Evolutionary conservation across 2,329 filamentous ascomycete genomes (phyloP), one percentile per base, ranked within the genome.

Genomic region (Colletotrichum cordylinicola): DNA sequence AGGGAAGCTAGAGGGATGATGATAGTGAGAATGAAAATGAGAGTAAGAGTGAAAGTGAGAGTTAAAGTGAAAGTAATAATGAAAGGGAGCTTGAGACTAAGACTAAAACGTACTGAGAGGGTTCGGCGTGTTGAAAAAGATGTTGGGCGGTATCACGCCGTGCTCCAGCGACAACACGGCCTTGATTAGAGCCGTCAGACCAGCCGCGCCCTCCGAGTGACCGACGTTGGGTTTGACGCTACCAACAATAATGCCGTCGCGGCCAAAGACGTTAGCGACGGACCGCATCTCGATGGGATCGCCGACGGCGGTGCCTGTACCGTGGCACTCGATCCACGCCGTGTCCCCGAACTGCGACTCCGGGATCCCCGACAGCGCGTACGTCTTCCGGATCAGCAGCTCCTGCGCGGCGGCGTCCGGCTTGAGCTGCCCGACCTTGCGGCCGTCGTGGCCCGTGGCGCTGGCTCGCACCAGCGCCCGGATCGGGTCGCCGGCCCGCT

Each of bases 251-350:
- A 80, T 73, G 1, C 79, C 80, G 1, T 76, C 37, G 3, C 77
- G 67, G 1, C 79, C 80, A 72, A 83, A 85, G 2, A 82, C 79
- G 4, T 71, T 74, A 1, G 77, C 76, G 7, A 87, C 80, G 0
- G 84, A 85, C 0, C 61, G 56, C 1, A 81, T 79, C 70, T 88
- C 86, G 1, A 81, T 74, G 0, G 90, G 89, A 72, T 92, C 90
- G 4, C 90, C 90, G 2, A 80, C 80, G 7, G 64, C 58, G 7
- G 86, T 87, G 4, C 84, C 85, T 1, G 85, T 86, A 5, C 84
- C 85, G 56, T 87, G 86, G 10, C 80, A 82, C 68, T 66, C 62
- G 62, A 66, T 52, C 35, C 35, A 66, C n/a, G 62, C 62, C 27
- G 62, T 66, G 18, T 66, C 21, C 21, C 21, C 62, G 27, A 52